Percentiles rank a stretch among this genome's conserved stretches.
Conservation (phyloP, 768 basidiomycete genomes). For the Russula dissimulans region DNA sequence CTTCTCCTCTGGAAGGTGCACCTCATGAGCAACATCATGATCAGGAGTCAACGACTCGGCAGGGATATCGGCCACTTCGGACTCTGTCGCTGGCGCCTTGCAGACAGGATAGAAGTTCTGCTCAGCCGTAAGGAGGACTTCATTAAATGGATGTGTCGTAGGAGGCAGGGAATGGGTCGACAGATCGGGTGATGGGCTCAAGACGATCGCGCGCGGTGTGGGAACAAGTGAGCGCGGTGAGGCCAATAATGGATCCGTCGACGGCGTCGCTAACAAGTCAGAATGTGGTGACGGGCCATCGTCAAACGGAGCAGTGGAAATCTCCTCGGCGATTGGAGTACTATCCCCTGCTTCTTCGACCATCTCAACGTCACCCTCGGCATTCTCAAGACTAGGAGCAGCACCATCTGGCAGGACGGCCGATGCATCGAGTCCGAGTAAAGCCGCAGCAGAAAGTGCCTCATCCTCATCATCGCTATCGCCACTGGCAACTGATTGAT, state of each 20-base stretch:
- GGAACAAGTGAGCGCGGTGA: neutral
- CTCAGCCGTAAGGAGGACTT: constrained; percentile 3
- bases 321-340: neutral
- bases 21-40: neutral
- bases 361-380: constrained; percentile 9
- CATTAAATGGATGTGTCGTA: neutral
- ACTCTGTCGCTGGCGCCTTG: neutral
- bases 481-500: constrained; percentile 19
- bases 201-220: neutral
- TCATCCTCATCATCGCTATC: constrained; percentile 31
- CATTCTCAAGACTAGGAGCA: constrained; percentile 6
- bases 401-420: neutral
- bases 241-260: constrained; percentile 8
- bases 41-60: neutral
- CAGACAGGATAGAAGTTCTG: neutral
- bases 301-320: neutral
- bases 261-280: constrained; percentile 7
- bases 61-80: neutral
- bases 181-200: neutral
- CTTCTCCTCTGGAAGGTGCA: neutral
- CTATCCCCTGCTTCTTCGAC: neutral
- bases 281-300: constrained; percentile 8
- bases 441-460: constrained; percentile 20
- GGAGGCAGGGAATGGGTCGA: neutral
- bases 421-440: constrained; percentile 4